These are phyloP conservation scores for Excoecaria agallocha DNA, from an alignment of 345 rosid species.

Conservation along the genomic window DNA sequence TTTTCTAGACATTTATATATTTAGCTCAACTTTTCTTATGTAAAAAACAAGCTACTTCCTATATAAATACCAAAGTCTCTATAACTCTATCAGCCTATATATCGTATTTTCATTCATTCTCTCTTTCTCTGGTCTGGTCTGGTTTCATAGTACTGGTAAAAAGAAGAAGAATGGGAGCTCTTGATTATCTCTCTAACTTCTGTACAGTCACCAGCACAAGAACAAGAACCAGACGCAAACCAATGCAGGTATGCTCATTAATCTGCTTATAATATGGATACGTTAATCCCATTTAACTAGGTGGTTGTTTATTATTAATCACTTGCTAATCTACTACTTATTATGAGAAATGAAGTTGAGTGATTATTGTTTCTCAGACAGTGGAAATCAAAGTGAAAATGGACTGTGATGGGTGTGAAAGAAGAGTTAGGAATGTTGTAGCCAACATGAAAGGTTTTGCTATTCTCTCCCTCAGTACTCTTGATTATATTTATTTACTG, in stretches of 20 bases:
- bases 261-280: too few species aligned
- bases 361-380: slow-evolving; percentile 45
- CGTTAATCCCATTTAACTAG: too few species aligned
- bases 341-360: not conserved
- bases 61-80: slow-evolving; percentile 6
- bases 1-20: too few species aligned
- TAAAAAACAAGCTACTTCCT: not conserved
- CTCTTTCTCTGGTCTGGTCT: slow-evolving; percentile 3
- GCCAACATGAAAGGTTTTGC: slow-evolving; percentile 66
- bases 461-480: not conserved
- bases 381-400: slow-evolving; percentile 96
- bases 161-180: slow-evolving; percentile 66
- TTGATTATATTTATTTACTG: not conserved
- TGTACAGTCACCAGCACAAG: slow-evolving; percentile 64
- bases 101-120: not conserved
- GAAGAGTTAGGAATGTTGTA: slow-evolving; percentile 75
- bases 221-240: slow-evolving; percentile 73
- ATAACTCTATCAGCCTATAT: not conserved
- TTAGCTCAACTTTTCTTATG: too few species aligned
- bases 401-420: slow-evolving; percentile 99
- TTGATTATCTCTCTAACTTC: slow-evolving; percentile 79
- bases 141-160: slow-evolving; percentile 24
- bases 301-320: too few species aligned
- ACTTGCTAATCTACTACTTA: too few species aligned
- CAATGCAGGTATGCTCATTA: slow-evolving; percentile 64